Conservation (phyloP, 257 asterid genomes). For the Solanum arcanum region DNA sequence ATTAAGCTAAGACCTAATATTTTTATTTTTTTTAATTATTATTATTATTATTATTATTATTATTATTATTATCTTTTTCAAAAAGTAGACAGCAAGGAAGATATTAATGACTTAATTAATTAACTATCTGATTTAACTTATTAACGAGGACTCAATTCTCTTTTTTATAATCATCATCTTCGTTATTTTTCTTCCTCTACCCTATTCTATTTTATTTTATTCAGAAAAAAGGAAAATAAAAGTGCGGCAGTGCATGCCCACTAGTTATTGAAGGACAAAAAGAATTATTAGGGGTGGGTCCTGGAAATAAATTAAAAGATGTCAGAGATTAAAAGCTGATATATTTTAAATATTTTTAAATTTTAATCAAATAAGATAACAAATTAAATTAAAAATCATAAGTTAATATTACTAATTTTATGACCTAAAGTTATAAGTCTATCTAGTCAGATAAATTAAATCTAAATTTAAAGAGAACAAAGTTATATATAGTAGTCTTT, state of each 20-base stretch:
- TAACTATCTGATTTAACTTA: no score
- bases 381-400: no score
- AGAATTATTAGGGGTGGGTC: slow-evolving; percentile 1
- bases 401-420: background rate
- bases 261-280: background rate
- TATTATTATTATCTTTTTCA: background rate
- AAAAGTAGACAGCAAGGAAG: background rate
- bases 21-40: no score
- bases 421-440: background rate
- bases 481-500: background rate
- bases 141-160: no score
- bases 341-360: background rate
- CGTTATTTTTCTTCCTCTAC: background rate
- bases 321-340: background rate
- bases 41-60: no score
- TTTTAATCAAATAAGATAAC: background rate
- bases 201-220: no score
- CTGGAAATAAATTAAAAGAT: background rate
- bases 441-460: rapidly evolving
- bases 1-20: no score
- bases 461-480: background rate
- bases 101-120: no score
- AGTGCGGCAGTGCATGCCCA: background rate
- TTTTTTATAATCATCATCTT: background rate
- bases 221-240: background rate